Percentiles rank a stretch among this genome's conserved stretches.
These are phyloP conservation scores for Cercis canadensis DNA, from an alignment of 306 rosid genomes.

Conservation along the genomic window DNA sequence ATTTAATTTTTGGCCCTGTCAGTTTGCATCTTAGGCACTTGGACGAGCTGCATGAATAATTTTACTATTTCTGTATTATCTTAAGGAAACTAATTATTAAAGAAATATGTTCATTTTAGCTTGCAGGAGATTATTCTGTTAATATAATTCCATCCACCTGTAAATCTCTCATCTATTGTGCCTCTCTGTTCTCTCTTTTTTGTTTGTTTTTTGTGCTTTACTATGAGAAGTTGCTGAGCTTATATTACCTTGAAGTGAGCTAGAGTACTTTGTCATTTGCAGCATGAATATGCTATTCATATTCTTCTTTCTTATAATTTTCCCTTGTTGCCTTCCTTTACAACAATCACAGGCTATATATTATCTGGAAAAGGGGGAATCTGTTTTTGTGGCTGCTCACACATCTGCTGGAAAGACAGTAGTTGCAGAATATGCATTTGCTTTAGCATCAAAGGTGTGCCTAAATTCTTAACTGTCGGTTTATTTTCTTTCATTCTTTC, in stretches of 20 bases:
- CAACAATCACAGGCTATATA: conserved; percentile 76
- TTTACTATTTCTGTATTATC: conserved; percentile 15
- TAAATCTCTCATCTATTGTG: not conserved
- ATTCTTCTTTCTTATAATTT: conserved; percentile 22
- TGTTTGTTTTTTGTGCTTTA: conserved; percentile 3
- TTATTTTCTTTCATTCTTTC: conserved; percentile 2
- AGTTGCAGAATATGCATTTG: conserved; percentile 99
- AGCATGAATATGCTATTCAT: conserved; percentile 32
- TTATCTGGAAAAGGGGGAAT: conserved; percentile 97
- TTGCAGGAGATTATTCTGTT: conserved; percentile 23
- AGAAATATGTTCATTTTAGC: conserved; percentile 15
- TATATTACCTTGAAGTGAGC: conserved; percentile 18
- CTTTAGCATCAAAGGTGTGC: conserved; percentile 86
- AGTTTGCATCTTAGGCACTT: conserved; percentile 20
- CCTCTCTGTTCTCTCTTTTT: not conserved
- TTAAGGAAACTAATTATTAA: conserved; percentile 4
- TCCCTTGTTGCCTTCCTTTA: conserved; percentile 29
- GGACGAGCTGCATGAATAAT: conserved; percentile 13
- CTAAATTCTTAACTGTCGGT: conserved; percentile 7
- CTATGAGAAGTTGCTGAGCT: conserved; percentile 8
- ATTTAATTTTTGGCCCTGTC: conserved; percentile 23
- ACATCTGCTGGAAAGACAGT: conserved; percentile 99
- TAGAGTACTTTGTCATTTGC: conserved; percentile 23
- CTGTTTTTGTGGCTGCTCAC: conserved; percentile 98
- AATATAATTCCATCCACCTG: not conserved